A percentile compares a stretch with the other conserved stretches of the same genome.
Conservation (phyloP, 192 early-diverging fungal genomes). For the Backusella parvicylindrica region DNA sequence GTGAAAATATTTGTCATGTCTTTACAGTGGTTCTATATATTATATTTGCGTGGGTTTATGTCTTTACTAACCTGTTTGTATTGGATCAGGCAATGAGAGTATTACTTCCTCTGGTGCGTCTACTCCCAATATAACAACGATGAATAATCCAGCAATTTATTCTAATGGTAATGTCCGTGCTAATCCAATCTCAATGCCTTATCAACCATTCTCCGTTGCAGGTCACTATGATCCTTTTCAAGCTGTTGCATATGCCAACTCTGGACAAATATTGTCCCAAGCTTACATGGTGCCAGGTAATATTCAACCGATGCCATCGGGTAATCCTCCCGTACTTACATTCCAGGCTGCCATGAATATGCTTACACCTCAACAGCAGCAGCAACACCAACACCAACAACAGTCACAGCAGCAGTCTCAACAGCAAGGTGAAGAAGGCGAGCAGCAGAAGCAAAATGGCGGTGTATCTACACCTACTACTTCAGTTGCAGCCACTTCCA, state of each 20-base stretch:
- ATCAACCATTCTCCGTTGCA: neutral
- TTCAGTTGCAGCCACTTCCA: neutral
- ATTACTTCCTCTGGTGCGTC: constrained; percentile 3
- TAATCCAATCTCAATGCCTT: constrained; percentile 6
- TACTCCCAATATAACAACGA: neutral
- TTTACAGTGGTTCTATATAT: neutral
- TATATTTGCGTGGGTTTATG: neutral
- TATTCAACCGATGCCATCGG: constrained; percentile 18
- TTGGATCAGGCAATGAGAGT: constrained; percentile 1
- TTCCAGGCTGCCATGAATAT: constrained; percentile 25
- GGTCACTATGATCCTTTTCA: constrained; percentile 23
- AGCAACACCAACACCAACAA: constrained; percentile 19
- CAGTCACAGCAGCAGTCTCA: constrained; percentile 25
- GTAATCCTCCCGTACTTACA: constrained; percentile 8
- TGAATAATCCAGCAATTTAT: constrained; percentile 2
- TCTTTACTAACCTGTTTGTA: neutral
- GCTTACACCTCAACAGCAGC: constrained; percentile 13
- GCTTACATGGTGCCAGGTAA: constrained; percentile 12
- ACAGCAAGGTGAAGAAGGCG: constrained; percentile 6
- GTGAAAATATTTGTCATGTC: neutral
- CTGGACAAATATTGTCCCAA: constrained; percentile 2
- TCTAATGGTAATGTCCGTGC: neutral
- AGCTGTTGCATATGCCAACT: neutral
- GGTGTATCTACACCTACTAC: neutral
- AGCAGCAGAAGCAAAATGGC: neutral